A percentile compares a stretch with the other conserved stretches of the same genome.
Conservation (phyloP, 257 asterid species). For the Ballota nigra region DNA sequence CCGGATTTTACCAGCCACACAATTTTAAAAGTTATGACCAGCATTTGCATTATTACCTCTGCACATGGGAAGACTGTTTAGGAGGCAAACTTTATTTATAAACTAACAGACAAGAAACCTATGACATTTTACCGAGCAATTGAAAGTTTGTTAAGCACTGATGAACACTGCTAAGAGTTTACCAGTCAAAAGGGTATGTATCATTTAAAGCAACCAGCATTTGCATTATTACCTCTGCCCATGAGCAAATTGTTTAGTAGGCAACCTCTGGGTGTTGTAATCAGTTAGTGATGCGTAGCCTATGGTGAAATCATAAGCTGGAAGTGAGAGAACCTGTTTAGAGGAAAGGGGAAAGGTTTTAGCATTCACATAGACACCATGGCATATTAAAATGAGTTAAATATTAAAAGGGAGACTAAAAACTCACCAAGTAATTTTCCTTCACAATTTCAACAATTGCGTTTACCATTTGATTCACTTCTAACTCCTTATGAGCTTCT, state of each 20-base stretch:
- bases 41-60: slow-evolving; percentile 54
- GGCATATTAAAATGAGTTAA: slow-evolving; percentile 6
- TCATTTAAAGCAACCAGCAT: not conserved
- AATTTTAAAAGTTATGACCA: not conserved
- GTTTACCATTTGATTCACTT: slow-evolving; percentile 67
- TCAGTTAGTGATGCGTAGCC: slow-evolving; percentile 83
- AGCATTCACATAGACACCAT: slow-evolving; percentile 1
- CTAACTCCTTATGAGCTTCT: slow-evolving; percentile 56
- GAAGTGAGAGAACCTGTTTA: slow-evolving; percentile 82
- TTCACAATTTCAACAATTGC: slow-evolving; percentile 84
- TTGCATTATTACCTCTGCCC: slow-evolving; percentile 72
- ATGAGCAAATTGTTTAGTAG: slow-evolving; percentile 48
- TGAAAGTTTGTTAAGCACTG: not conserved
- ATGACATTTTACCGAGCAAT: not conserved
- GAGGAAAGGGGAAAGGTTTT: not conserved
- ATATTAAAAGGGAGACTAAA: not conserved
- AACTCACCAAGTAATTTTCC: slow-evolving; percentile 82
- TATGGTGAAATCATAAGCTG: slow-evolving; percentile 51
- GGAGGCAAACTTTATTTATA: slow-evolving; percentile 29
- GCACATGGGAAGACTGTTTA: slow-evolving; percentile 60
- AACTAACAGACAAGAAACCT: not conserved
- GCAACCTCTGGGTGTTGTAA: slow-evolving; percentile 84
- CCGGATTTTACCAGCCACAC: not conserved
- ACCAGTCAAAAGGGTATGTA: not conserved
- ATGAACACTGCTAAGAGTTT: not conserved